phyloP scores from a whole-genome alignment of 2,329 filamentous ascomycete species.

The Nectriaceae sp. region DNA sequence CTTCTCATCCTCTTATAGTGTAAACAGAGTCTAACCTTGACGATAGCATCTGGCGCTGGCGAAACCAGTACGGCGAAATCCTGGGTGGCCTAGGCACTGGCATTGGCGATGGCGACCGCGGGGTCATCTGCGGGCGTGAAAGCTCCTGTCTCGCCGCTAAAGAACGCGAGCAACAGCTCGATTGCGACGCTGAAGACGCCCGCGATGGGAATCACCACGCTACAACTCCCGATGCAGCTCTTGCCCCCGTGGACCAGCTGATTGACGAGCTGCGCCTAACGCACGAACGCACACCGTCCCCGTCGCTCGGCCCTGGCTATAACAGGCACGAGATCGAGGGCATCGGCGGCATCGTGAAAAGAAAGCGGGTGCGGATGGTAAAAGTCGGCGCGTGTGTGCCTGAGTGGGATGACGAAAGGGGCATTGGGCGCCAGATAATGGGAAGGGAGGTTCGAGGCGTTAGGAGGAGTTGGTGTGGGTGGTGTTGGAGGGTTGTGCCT shows the following conservation, averaged over 20 bases:
- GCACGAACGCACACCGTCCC: conserved; percentile 46
- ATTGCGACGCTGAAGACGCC: conserved; percentile 79
- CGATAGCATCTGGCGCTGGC: conserved; percentile 85
- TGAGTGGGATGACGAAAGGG: conserved; percentile 79
- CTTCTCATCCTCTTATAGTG: too few relatives aligned
- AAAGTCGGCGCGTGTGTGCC: conserved; percentile 81
- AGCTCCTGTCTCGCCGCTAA: conserved; percentile 73
- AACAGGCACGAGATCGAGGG: conserved; percentile 87
- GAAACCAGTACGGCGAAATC: conserved; percentile 79
- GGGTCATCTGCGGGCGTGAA: conserved; percentile 84
- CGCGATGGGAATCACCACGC: conserved; percentile 41
- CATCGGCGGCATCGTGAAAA: conserved; percentile 85
- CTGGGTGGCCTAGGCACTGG: conserved; percentile 82
- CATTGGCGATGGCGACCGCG: conserved; percentile 84
- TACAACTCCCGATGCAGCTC: conserved; percentile 14
- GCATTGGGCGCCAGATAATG: conserved; percentile 62
- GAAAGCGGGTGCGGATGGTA: conserved; percentile 81
- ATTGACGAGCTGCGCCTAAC: conserved; percentile 33
- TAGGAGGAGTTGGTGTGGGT: conserved; percentile 85
- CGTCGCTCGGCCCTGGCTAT: conserved; percentile 70
- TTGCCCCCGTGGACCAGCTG: conserved; percentile 25
- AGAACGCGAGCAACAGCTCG: conserved; percentile 80
- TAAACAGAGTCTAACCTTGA: conserved; percentile 13
- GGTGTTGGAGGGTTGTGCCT: conserved; percentile 80
- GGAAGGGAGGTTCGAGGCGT: conserved; percentile 68